Base-by-base conservation (phyloP, 257 asterid species). In the Knoxia roxburghii region DNA sequence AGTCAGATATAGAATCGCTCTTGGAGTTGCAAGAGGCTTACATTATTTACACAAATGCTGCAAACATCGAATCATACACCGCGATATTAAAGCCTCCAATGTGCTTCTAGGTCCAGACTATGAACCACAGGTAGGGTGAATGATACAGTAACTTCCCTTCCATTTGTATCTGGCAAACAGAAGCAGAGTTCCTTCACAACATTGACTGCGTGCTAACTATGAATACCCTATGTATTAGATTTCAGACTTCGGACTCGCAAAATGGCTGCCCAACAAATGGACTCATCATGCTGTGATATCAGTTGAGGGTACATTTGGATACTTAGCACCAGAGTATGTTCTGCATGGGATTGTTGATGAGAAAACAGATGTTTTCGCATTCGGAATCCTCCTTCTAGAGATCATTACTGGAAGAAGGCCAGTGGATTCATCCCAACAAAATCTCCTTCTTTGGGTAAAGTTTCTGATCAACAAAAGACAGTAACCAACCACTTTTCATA, bases 271-370 rank as follows among this genome's bases (percentile, higher is more conserved):
- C 0, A 82, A 78, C 71, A 84, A 87, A 73, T 84, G 91, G 95
- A 87, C 90, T 52, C 96, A 89, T 61, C 98, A 85, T 66, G 89
- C 95, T 11, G 96, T 78, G 45, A 59, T 78, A 53, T 89, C 95
- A 50, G 80, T 91, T 24, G 95, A 91, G 72, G 98, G 98, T 7
- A 91, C 96, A 40, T 91, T 89, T 61, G 98, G 98, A 11, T 91
- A 87, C 67, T 70, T 89, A 32, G 95, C 98, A 30, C 98, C 96
- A 18, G 98, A 91, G 69, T 91, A 82, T 74, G 86, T 89, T 72
- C 80, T 91, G 89, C 91, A 87, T 54, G 98, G 98, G 13, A 85
- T 84, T 70, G 98, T 89, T 2, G 96, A 91, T 68, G 98, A 89
- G 70, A 89, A 91, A 69, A 89, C 85, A 0, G 98, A 91, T 68